Evolutionary conservation across 1,284 basidiomycete species (phyloP).

Genomic region (Ganoderma sp.): DNA sequence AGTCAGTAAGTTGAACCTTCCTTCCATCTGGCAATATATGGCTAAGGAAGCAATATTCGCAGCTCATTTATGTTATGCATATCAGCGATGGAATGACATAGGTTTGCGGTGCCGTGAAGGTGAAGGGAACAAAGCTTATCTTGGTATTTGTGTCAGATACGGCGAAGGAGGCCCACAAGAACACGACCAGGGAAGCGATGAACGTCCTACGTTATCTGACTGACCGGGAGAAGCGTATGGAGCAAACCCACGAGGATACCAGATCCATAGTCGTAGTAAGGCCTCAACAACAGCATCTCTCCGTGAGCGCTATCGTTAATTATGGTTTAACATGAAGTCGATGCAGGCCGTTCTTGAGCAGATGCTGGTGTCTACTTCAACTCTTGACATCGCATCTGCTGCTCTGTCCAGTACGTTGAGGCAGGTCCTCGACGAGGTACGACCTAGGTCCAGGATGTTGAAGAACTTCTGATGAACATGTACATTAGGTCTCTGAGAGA

Average conservation of each 20-base stretch:
- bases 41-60: background rate
- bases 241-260: constrained; percentile 38
- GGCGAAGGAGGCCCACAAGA: constrained; percentile 70
- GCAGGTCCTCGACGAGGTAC: constrained; percentile 25
- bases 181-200: constrained; percentile 64
- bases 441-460: background rate
- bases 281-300: background rate
- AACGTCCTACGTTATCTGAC: constrained; percentile 54
- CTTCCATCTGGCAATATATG: constrained; percentile 15
- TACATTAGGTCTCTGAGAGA: constrained; percentile 11
- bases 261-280: constrained; percentile 41
- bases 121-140: background rate
- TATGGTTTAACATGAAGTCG: constrained; percentile 32
- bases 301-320: background rate
- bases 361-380: constrained; percentile 35
- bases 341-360: constrained; percentile 37
- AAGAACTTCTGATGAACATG: background rate
- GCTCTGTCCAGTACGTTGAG: constrained; percentile 28
- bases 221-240: constrained; percentile 49
- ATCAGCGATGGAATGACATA: constrained; percentile 73
- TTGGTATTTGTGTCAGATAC: constrained; percentile 51
- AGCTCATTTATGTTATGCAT: constrained; percentile 78
- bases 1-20: constrained; percentile 56
- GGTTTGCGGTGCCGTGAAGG: constrained; percentile 45
- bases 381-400: constrained; percentile 34